Evolutionary conservation across 148 eudicot species (phyloP).

Genomic region (Chenopodium album): DNA sequence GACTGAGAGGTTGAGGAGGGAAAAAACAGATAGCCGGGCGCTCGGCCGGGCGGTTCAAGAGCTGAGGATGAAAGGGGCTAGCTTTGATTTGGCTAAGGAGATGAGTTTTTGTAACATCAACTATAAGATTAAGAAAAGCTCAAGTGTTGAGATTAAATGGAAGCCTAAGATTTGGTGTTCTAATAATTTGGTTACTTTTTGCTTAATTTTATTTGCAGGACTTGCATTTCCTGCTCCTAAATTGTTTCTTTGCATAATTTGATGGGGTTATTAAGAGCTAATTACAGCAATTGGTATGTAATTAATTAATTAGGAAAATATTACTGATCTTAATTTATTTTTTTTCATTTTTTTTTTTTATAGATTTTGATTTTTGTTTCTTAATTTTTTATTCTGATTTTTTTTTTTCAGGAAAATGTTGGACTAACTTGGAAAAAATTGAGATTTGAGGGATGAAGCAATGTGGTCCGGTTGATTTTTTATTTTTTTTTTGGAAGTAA

Average conservation of each 20-base stretch:
- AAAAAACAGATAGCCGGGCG: constrained; percentile 45
- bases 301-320: too few relatives aligned
- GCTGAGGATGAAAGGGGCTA: constrained; percentile 68
- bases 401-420: constrained; percentile 7
- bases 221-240: constrained; percentile 42
- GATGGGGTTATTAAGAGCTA: background rate
- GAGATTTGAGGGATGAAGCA: constrained; percentile 7
- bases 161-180: constrained; percentile 36
- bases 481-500: too few relatives aligned
- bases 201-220: constrained; percentile 37
- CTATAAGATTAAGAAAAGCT: constrained; percentile 61
- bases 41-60: constrained; percentile 60
- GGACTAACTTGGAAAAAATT: background rate
- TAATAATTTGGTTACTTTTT: constrained; percentile 26
- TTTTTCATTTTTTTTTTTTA: background rate
- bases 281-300: background rate
- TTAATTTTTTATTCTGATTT: background rate
- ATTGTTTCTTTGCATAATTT: constrained; percentile 40
- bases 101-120: constrained; percentile 28
- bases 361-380: background rate
- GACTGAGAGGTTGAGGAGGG: constrained; percentile 47
- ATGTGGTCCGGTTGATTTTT: constrained; percentile 7
- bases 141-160: constrained; percentile 75
- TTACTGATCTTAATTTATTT: background rate
- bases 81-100: constrained; percentile 59